Percentiles rank a stretch among this genome's conserved stretches.
These are phyloP conservation scores for Trichosanthes truncata DNA, from an alignment of 306 rosid species.

Conservation along the genomic window DNA sequence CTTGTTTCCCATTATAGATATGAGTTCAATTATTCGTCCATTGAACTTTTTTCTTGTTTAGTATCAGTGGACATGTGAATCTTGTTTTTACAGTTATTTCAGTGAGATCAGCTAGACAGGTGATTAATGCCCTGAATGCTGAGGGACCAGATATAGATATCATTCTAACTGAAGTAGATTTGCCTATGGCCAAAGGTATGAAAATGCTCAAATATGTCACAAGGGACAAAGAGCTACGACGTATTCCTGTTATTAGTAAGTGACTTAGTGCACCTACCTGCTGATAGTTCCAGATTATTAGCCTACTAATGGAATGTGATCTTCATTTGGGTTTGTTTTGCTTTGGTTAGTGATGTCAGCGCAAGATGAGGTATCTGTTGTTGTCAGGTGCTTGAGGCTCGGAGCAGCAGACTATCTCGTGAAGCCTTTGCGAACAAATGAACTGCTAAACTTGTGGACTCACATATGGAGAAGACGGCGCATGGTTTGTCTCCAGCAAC, in stretches of 20 bases:
- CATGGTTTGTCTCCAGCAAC: slow-evolving; percentile 47
- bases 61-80: background rate
- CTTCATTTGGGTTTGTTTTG: slow-evolving; percentile 20
- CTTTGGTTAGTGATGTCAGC: slow-evolving; percentile 86
- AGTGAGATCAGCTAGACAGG: slow-evolving; percentile 76
- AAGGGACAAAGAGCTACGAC: slow-evolving; percentile 55
- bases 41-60: background rate
- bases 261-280: background rate
- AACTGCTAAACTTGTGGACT: slow-evolving; percentile 87
- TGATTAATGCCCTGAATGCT: slow-evolving; percentile 87
- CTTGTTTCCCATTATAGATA: background rate
- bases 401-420: slow-evolving; percentile 99
- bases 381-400: slow-evolving; percentile 90
- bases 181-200: slow-evolving; percentile 76
- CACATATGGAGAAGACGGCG: slow-evolving; percentile 99
- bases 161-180: slow-evolving; percentile 83
- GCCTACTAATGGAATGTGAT: background rate
- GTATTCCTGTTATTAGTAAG: slow-evolving; percentile 93
- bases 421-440: slow-evolving; percentile 96
- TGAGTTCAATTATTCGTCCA: background rate
- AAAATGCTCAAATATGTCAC: slow-evolving; percentile 82
- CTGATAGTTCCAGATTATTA: slow-evolving; percentile 4
- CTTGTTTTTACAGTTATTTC: slow-evolving; percentile 42
- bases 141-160: slow-evolving; percentile 81
- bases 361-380: slow-evolving; percentile 82